Evolutionary conservation across 2,329 filamentous ascomycete species (phyloP), one percentile per base, ranked within the genome.

Genomic region (Calonectria naviculata): DNA sequence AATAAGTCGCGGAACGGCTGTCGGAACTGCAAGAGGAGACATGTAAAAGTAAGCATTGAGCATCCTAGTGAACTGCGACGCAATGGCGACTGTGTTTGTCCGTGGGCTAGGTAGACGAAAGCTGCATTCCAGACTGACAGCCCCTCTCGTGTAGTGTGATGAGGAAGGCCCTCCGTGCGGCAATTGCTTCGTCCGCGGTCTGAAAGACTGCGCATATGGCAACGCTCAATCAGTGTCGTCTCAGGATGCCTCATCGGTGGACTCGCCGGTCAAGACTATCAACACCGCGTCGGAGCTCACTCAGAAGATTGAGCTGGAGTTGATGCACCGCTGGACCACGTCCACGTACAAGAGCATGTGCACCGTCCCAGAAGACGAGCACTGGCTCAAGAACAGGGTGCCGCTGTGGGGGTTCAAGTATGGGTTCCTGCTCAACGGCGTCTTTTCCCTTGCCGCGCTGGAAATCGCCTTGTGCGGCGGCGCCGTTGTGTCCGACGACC

Each of bases 291-390:
- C 73, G 26, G 73, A 77, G 4, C 70, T 71, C 10, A 76, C 75
- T 0, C 76, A 80, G 31, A 73, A 81, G 19, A 76, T 85, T 28
- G 87, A 88, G 68, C 80, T 89, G 10, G 87, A 88, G 70, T 76
- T 89, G 52, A 87, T 89, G 85, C 86, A 89, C 72, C 85, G 85
- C 31, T 89, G 85, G 82, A 84, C 86, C 2, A 87, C 84, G 0
- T 82, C 81, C 21, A 88, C 86, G 0, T 88, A 83, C 73, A 80
- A 80, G 21, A 79, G 78, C 44, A 75, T 84, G 41, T 80, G 74
- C 26, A 84, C 83, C 42, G 81, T 87, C 8, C 81, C 83, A 0
- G 79, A 83, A 19, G 83, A 84, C 54, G 66, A 73, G 19, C 72
- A 79, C 7, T 82, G 84, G 67, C 79, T 85, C 17, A 81, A 82